A percentile compares a stretch with the other conserved stretches of the same genome.
Evolutionary conservation across 1,284 basidiomycete genomes (phyloP).

Genomic region (Lignosus rhinocerotis): DNA sequence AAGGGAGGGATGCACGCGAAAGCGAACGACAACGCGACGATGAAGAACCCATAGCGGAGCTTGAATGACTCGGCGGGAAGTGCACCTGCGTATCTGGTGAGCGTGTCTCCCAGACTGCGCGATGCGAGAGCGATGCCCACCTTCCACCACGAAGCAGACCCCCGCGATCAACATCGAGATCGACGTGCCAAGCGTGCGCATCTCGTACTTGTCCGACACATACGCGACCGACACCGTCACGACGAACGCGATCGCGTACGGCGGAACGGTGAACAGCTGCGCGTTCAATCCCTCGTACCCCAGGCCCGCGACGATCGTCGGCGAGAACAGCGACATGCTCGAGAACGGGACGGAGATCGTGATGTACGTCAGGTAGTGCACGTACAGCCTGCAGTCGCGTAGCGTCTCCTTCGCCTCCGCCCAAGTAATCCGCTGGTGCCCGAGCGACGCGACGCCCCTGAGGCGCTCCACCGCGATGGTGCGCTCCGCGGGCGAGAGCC

Average conservation of each 20-base stretch:
- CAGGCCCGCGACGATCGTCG: constrained; percentile 40
- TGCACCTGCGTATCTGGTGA: constrained; percentile 20
- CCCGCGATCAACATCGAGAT: constrained; percentile 21
- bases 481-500: constrained; percentile 38
- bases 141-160: constrained; percentile 22
- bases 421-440: constrained; percentile 32
- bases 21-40: constrained; percentile 36
- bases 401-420: constrained; percentile 33
- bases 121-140: not conserved
- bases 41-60: constrained; percentile 38
- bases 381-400: constrained; percentile 35
- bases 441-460: constrained; percentile 31
- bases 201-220: constrained; percentile 22
- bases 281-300: constrained; percentile 48
- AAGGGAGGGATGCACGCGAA: constrained; percentile 39
- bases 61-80: constrained; percentile 33
- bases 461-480: constrained; percentile 33
- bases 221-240: constrained; percentile 31
- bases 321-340: constrained; percentile 38
- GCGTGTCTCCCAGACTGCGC: not conserved
- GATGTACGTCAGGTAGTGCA: constrained; percentile 36
- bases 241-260: constrained; percentile 43
- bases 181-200: constrained; percentile 17
- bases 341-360: constrained; percentile 37
- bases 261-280: constrained; percentile 59